Percentiles rank a stretch among this genome's conserved stretches.
Conservation (phyloP, 345 rosid genomes). For the Mangifera indica region DNA sequence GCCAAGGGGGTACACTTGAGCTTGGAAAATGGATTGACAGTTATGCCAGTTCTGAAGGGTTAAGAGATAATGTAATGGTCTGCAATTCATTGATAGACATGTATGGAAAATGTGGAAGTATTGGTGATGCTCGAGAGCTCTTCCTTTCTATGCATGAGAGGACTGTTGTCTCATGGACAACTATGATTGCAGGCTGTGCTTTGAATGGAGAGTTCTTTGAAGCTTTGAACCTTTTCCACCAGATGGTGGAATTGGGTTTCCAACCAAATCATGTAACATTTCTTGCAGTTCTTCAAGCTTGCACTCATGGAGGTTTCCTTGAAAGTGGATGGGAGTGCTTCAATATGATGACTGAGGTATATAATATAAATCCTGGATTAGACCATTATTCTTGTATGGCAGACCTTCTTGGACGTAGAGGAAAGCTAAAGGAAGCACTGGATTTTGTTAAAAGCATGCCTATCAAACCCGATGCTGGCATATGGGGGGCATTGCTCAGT, state of each 20-base stretch:
- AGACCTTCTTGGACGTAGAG: conserved; percentile 61
- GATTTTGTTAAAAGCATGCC: conserved; percentile 48
- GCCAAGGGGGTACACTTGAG: conserved; percentile 52
- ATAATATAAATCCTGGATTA: conserved; percentile 44
- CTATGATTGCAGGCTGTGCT: conserved; percentile 65
- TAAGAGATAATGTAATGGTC: conserved; percentile 42
- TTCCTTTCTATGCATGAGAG: conserved; percentile 41
- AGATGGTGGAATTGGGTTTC: conserved; percentile 39
- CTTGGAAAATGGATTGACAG: conserved; percentile 57
- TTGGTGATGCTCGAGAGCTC: conserved; percentile 45
- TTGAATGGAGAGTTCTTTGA: conserved; percentile 45
- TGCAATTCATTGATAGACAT: conserved; percentile 64
- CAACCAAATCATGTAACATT: conserved; percentile 62
- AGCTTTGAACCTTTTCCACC: conserved; percentile 47
- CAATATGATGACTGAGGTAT: conserved; percentile 34
- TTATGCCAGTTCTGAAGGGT: conserved; percentile 35
- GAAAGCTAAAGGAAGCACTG: conserved; percentile 53
- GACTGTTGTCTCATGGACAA: conserved; percentile 63
- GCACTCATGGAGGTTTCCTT: conserved; percentile 57
- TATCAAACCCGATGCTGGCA: conserved; percentile 56
- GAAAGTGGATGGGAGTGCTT: conserved; percentile 60
- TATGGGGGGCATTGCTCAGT: conserved; percentile 56
- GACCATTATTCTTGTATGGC: conserved; percentile 69
- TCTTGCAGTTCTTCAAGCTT: conserved; percentile 61
- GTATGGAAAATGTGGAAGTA: conserved; percentile 68